Evolutionary conservation across 768 basidiomycete genomes (phyloP), one percentile per base, ranked within the genome.

Genomic region (Rhodotorula kratochvilovae): DNA sequence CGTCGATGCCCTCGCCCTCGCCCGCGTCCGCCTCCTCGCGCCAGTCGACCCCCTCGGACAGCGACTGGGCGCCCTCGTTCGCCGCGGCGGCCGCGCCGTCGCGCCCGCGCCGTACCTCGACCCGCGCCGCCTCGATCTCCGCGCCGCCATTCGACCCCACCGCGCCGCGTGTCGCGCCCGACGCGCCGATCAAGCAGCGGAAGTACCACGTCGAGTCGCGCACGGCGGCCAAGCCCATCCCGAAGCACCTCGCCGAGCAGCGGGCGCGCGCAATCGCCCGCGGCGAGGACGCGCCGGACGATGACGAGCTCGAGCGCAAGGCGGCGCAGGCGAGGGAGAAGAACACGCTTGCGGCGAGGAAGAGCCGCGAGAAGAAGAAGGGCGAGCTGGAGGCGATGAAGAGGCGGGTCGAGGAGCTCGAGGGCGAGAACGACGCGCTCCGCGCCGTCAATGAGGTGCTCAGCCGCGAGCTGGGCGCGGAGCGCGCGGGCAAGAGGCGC

Each of bases 271-370:
- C 29, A 21, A n/a, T 1, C 17, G 50, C 33, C 5, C 36, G 51
- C 15, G 62, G 51, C 5, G 62, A 54, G 42, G 51, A 42, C 5
- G 51, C 54, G 17, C n/a, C n/a, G 27, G 29, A 29, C 23, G 51
- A 54, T 17, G 39, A n/a, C 1, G 43, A 55, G 29, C 21, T 33
- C 7, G 54, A 53, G 4, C 25, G 3, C 36, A 58, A 65, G 54
- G 63, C 59, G n/a, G 53, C 3, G 2, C 29, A 54, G 36, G 27
- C 54, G 27, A 31, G 63, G 19, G 27, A 19, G 59, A 19, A 29
- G 23, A 70, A 70, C 53, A 70, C 69, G 63, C 12, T 70, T 15
- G 61, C 35, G 12, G 69, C 69, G 42, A 35, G 69, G 16, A 31
- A 61, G 54, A 70, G 69, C 23, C 31, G 69, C 25, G 29, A 23